A percentile compares a stretch with the other conserved stretches of the same genome.
phyloP scores from a whole-genome alignment of 2,329 filamentous ascomycete species.

The Hortaea sp. region DNA sequence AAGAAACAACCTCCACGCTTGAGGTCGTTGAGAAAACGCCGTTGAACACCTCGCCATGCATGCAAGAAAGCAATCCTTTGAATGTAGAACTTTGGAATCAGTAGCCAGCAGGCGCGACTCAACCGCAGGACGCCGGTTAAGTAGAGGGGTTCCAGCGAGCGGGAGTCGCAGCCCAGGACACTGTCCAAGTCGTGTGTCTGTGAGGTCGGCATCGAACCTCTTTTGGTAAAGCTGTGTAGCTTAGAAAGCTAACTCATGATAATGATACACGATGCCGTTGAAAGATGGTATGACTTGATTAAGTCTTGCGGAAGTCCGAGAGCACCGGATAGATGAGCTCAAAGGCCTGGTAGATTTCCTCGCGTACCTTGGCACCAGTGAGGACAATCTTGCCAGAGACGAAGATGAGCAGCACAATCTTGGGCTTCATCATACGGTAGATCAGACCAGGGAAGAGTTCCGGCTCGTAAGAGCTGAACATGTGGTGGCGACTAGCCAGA shows the following conservation, averaged over 20 bases:
- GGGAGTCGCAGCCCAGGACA: not conserved
- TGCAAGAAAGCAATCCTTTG: slow-evolving; percentile 8
- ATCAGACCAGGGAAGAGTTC: slow-evolving; percentile 98
- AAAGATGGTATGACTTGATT: slow-evolving; percentile 4
- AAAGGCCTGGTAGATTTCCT: slow-evolving; percentile 95
- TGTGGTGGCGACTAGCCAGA: slow-evolving; percentile 92
- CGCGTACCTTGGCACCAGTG: slow-evolving; percentile 92
- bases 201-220: slow-evolving; percentile 21
- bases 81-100: not conserved
- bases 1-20: slow-evolving; percentile 10
- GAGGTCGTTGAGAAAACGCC: slow-evolving; percentile 12
- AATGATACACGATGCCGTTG: slow-evolving; percentile 18
- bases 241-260: slow-evolving; percentile 15
- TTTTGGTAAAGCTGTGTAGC: slow-evolving; percentile 13
- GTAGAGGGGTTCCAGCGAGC: not conserved
- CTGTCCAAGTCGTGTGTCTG: not conserved
- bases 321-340: slow-evolving; percentile 96
- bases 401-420: slow-evolving; percentile 70
- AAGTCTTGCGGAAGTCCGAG: slow-evolving; percentile 39
- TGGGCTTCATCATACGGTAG: slow-evolving; percentile 99
- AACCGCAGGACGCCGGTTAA: not conserved
- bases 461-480: slow-evolving; percentile 98
- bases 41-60: slow-evolving; percentile 23
- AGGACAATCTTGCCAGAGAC: slow-evolving; percentile 97
- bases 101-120: not conserved